Percentiles rank a stretch among this genome's conserved stretches.
These are phyloP conservation scores for Stenocarpella maydis DNA, from an alignment of 2,329 filamentous ascomycete genomes.

Conservation along the genomic window DNA sequence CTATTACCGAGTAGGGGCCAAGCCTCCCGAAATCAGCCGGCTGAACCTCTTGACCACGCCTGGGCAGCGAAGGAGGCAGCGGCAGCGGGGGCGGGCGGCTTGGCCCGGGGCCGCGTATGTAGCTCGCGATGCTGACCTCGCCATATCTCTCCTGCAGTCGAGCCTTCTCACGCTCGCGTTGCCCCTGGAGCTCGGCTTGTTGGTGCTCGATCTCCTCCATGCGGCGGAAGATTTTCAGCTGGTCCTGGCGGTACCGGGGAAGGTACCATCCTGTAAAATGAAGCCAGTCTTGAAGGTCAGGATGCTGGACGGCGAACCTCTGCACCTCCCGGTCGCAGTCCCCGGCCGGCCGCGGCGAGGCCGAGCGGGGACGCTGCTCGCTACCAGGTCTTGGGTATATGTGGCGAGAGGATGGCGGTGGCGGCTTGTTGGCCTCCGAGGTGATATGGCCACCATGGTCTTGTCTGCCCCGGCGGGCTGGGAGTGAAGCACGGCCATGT, in stretches of 20 bases:
- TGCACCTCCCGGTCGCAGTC: background rate
- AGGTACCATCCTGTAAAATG: slow-evolving; percentile 14
- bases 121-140: background rate
- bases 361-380: background rate
- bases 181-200: background rate
- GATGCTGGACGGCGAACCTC: background rate
- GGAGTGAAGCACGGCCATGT: background rate
- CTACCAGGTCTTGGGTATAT: background rate
- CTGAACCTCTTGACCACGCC: background rate
- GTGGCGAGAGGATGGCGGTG: background rate
- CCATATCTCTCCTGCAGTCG: background rate
- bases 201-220: slow-evolving; percentile 21
- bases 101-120: no score
- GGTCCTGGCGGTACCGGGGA: background rate
- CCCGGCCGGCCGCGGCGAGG: background rate
- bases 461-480: background rate
- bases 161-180: background rate
- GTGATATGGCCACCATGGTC: background rate
- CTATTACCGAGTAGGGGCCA: background rate
- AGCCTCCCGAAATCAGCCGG: background rate
- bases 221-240: slow-evolving; percentile 17
- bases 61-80: background rate
- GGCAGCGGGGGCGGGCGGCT: background rate
- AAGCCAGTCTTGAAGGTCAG: slow-evolving; percentile 24
- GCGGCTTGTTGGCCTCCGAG: background rate